Conservation (phyloP, 768 basidiomycete species). For the Trametes sanguinea region DNA sequence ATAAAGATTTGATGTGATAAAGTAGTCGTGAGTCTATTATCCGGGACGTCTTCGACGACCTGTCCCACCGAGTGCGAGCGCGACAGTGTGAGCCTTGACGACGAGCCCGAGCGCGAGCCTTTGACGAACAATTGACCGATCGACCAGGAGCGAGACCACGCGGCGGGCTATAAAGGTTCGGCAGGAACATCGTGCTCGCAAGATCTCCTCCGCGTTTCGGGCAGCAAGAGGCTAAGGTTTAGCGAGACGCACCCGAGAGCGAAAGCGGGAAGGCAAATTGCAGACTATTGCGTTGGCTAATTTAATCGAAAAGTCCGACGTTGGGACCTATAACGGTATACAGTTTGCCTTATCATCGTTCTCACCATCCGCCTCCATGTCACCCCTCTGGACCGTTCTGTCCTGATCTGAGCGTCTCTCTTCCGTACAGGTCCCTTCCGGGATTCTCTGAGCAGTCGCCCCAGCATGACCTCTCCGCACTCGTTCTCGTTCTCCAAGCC, state of each 20-base stretch:
- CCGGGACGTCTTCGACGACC: not conserved
- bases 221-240: constrained; percentile 5
- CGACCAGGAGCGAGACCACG: constrained; percentile 10
- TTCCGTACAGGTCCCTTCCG: constrained; percentile 19
- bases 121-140: constrained; percentile 14
- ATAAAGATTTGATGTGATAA: constrained; percentile 12
- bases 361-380: constrained; percentile 26
- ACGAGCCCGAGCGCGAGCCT: not conserved
- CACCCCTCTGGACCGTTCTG: constrained; percentile 21
- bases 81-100: not conserved
- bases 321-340: constrained; percentile 31
- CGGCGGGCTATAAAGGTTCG: constrained; percentile 33
- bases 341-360: constrained; percentile 30
- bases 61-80: not conserved
- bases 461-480: constrained; percentile 24
- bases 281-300: constrained; percentile 13
- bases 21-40: not conserved
- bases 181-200: constrained; percentile 15
- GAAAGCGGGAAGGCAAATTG: constrained; percentile 16
- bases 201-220: constrained; percentile 12
- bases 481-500: constrained; percentile 26
- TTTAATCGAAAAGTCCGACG: constrained; percentile 31
- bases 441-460: constrained; percentile 17
- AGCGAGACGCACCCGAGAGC: constrained; percentile 3
- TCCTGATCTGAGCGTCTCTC: constrained; percentile 23